Conservation (phyloP, 257 asterid species). For the Solanum gandarillasii region DNA sequence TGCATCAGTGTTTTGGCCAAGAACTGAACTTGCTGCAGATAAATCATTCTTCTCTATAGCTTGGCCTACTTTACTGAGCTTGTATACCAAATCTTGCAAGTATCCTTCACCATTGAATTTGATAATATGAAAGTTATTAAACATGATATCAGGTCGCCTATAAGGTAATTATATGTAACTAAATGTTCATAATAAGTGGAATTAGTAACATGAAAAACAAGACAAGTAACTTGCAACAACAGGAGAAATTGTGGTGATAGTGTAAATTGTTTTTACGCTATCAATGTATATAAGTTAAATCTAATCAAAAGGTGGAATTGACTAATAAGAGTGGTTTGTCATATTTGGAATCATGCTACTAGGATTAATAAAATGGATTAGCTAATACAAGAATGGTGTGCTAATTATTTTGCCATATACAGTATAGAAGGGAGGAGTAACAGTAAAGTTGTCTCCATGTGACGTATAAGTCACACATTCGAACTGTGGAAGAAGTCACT, state of each 20-base stretch:
- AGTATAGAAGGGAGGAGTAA: neutral
- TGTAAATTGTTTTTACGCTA: neutral
- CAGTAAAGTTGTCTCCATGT: neutral
- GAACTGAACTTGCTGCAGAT: slow-evolving; percentile 51
- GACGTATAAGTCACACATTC: neutral
- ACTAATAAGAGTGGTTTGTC: neutral
- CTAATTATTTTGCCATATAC: neutral
- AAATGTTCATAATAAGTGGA: neutral
- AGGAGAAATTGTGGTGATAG: neutral
- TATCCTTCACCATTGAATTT: slow-evolving; percentile 39
- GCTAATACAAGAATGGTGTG: neutral
- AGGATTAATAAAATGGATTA: neutral
- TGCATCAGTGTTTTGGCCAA: slow-evolving; percentile 54
- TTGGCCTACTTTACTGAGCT: slow-evolving; percentile 72
- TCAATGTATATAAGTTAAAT: neutral
- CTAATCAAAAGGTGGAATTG: neutral
- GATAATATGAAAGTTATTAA: neutral
- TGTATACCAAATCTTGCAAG: slow-evolving; percentile 82
- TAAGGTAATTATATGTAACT: neutral
- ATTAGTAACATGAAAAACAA: neutral
- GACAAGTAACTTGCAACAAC: neutral
- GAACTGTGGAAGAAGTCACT: neutral
- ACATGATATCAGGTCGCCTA: neutral
- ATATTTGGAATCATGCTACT: neutral
- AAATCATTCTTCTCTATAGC: slow-evolving; percentile 79